A percentile compares a stretch with the other conserved stretches of the same genome.
These are phyloP conservation scores for Chalciporus sp. DNA, from an alignment of 1,284 basidiomycete species.

Conservation along the genomic window DNA sequence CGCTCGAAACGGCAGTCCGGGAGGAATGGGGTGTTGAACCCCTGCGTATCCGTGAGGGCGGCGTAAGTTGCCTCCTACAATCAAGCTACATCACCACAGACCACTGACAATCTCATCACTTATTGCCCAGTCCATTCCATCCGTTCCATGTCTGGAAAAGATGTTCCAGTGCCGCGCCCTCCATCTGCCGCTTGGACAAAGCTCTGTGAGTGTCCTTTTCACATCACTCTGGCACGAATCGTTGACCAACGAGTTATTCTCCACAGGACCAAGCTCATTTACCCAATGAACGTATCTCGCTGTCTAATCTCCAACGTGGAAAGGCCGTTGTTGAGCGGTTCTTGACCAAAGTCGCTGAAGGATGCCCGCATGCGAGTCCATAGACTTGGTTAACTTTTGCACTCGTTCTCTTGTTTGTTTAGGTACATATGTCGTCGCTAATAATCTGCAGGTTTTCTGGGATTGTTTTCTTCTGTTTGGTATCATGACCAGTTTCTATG, in stretches of 20 bases:
- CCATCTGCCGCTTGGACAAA: constrained; percentile 89
- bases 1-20: constrained; percentile 78
- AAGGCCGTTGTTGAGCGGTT: constrained; percentile 77
- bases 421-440: background rate
- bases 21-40: constrained; percentile 88
- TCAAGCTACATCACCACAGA: constrained; percentile 1
- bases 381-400: background rate
- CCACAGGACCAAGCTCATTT: constrained; percentile 81
- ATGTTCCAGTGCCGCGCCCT: constrained; percentile 82
- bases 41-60: constrained; percentile 91
- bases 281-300: constrained; percentile 82
- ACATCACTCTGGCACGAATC: too few relatives aligned
- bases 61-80: constrained; percentile 53
- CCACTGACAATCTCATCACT: background rate
- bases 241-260: constrained; percentile 1
- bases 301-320: constrained; percentile 74
- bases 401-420: too few relatives aligned
- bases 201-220: constrained; percentile 53
- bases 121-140: constrained; percentile 74
- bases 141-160: constrained; percentile 91
- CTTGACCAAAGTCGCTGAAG: constrained; percentile 45
- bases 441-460: background rate
- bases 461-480: too few relatives aligned
- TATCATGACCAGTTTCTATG: background rate
- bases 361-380: background rate